Percentiles rank a stretch among this genome's conserved stretches.
These are phyloP conservation scores for Tulasnella sp. DNA, from an alignment of 768 basidiomycete genomes.

Conservation along the genomic window DNA sequence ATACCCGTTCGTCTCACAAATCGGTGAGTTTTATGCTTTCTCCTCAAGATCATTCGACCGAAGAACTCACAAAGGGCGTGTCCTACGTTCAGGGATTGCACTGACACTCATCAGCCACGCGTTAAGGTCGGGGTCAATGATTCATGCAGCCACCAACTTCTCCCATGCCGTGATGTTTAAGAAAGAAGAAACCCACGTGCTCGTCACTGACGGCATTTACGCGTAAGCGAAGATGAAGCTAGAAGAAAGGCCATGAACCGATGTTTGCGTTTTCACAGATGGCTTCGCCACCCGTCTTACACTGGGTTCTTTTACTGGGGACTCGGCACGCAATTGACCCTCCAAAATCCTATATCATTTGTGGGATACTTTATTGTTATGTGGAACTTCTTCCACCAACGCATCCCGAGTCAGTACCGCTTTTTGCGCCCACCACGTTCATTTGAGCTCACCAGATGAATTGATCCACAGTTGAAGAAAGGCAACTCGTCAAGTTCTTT, in stretches of 20 bases:
- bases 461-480: conserved; percentile 70
- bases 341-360: conserved; percentile 83
- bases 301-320: conserved; percentile 99
- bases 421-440: background rate
- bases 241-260: background rate
- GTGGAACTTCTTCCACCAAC: conserved; percentile 83
- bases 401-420: conserved; percentile 70
- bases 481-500: conserved; percentile 79
- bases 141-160: conserved; percentile 91
- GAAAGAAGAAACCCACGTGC: conserved; percentile 71
- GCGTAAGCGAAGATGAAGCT: conserved; percentile 57
- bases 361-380: conserved; percentile 66
- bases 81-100: conserved; percentile 56
- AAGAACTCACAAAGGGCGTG: background rate
- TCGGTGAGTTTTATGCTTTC: conserved; percentile 52
- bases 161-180: conserved; percentile 82
- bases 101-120: conserved; percentile 72
- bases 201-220: conserved; percentile 91
- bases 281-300: conserved; percentile 94
- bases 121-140: conserved; percentile 91
- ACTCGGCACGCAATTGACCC: conserved; percentile 85
- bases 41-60: background rate
- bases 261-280: conserved; percentile 50
- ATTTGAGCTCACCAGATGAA: background rate
- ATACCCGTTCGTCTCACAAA: conserved; percentile 57